Evolutionary conservation across 2,329 filamentous ascomycete genomes (phyloP).

Genomic region (Colletotrichum simmondsii): DNA sequence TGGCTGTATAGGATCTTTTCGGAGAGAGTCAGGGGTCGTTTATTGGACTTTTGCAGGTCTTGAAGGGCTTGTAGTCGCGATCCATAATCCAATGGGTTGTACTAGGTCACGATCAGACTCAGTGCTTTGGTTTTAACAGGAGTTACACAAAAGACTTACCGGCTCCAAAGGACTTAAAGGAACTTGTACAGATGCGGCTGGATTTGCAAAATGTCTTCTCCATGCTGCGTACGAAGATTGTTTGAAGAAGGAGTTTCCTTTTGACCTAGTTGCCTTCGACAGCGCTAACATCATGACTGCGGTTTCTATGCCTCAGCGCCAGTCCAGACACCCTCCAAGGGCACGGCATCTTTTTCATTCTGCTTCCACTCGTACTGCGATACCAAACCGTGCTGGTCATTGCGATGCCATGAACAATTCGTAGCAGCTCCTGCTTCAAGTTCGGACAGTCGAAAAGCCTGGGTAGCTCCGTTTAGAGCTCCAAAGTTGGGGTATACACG

Average conservation of each 20-base stretch:
- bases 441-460: too few species aligned
- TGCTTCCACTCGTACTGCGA: neutral
- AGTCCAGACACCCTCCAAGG: neutral
- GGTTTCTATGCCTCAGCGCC: neutral
- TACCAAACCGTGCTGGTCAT: neutral
- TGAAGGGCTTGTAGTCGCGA: constrained; percentile 32
- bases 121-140: neutral
- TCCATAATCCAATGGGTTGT: constrained; percentile 37
- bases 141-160: neutral
- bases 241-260: neutral
- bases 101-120: constrained; percentile 3
- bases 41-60: constrained; percentile 27
- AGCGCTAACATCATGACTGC: constrained; percentile 4
- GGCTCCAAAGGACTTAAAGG: constrained; percentile 39
- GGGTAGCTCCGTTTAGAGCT: constrained; percentile 1
- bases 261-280: neutral
- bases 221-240: neutral
- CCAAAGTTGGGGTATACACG: neutral
- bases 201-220: constrained; percentile 7
- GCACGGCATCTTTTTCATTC: constrained; percentile 2
- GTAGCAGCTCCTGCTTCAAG: neutral
- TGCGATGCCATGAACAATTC: neutral
- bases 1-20: constrained; percentile 54
- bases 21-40: constrained; percentile 46
- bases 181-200: constrained; percentile 8